Conservation (phyloP, 192 early-diverging fungal species). For the Rhizophagus sp. region DNA sequence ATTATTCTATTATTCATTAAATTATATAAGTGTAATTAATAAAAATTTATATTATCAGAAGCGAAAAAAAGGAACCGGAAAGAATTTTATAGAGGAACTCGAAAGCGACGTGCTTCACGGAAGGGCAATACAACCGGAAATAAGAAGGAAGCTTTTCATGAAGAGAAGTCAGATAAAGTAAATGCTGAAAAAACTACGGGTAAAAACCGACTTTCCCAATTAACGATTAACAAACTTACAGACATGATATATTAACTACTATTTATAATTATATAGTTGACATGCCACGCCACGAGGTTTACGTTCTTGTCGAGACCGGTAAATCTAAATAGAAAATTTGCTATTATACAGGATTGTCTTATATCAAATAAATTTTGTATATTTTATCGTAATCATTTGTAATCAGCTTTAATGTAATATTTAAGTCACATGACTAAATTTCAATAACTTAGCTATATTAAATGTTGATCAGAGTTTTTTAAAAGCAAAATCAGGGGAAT, state of each 20-base stretch:
- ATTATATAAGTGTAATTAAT: background rate
- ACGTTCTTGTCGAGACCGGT: background rate
- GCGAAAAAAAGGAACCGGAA: background rate
- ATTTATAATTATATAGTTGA: background rate
- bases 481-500: too few species aligned
- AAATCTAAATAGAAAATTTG: background rate
- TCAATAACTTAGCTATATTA: too few species aligned
- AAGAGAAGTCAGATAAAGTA: background rate
- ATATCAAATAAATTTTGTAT: background rate
- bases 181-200: background rate
- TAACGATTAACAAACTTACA: background rate
- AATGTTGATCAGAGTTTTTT: too few species aligned
- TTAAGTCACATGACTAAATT: too few species aligned
- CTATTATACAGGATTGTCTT: background rate
- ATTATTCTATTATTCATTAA: background rate
- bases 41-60: background rate
- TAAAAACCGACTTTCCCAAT: background rate
- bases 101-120: background rate
- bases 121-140: background rate
- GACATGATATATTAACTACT: background rate
- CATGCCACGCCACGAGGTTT: background rate
- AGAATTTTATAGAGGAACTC: background rate
- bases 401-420: too few species aligned
- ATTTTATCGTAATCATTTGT: too few species aligned
- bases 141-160: background rate